Percentiles rank a stretch among this genome's conserved stretches.
Conservation (phyloP, 2,329 filamentous ascomycete genomes). For the Lachnellula occidentalis region DNA sequence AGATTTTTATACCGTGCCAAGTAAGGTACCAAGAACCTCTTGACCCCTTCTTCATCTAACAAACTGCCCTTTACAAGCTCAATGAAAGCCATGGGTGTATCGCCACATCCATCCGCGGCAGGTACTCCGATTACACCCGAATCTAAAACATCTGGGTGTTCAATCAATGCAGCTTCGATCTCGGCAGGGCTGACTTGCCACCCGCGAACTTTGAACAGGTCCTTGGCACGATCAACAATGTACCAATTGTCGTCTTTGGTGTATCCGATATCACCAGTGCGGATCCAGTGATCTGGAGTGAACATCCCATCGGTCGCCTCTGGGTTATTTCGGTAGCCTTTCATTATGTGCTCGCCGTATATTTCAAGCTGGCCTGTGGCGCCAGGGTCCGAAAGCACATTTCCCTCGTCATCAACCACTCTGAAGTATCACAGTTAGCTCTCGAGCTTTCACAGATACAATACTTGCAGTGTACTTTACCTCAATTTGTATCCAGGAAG, state of each 20-base stretch:
- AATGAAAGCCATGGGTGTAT: constrained; percentile 48
- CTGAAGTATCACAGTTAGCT: constrained; percentile 2
- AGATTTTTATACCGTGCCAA: constrained; percentile 61
- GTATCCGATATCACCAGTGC: constrained; percentile 41
- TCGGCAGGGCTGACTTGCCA: constrained; percentile 45
- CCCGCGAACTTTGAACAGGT: constrained; percentile 42
- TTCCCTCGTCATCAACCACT: constrained; percentile 5
- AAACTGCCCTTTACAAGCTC: constrained; percentile 30
- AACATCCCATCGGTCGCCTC: constrained; percentile 27
- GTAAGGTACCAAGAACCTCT: constrained; percentile 50
- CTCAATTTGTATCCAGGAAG: constrained; percentile 32
- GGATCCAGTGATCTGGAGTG: constrained; percentile 32
- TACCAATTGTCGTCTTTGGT: constrained; percentile 30
- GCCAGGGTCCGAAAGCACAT: constrained; percentile 10
- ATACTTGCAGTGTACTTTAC: neutral
- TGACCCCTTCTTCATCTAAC: constrained; percentile 45
- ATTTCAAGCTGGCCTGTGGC: constrained; percentile 24
- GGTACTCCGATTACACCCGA: constrained; percentile 41
- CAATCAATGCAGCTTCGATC: constrained; percentile 39
- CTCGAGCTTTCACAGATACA: neutral
- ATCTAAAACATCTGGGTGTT: constrained; percentile 39
- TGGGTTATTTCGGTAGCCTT: constrained; percentile 34
- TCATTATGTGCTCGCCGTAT: constrained; percentile 29
- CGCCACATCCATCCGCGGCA: constrained; percentile 28
- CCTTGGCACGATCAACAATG: constrained; percentile 43